Evolutionary conservation across 768 basidiomycete species (phyloP).

Genomic region (Tylopilus balloui): DNA sequence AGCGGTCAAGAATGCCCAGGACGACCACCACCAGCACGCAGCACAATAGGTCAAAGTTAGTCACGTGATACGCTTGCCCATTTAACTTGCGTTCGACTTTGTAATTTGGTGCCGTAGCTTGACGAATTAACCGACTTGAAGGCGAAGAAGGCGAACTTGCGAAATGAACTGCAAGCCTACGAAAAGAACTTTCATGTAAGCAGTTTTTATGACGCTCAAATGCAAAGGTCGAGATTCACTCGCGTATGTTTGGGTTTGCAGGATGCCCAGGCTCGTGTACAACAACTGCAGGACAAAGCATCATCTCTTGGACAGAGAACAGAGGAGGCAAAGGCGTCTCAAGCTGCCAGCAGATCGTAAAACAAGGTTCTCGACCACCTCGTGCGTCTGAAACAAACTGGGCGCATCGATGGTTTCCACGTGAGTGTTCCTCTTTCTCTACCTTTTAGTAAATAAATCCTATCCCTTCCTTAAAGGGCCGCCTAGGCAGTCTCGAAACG

Average conservation of each 20-base stretch:
- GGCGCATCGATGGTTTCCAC: slow-evolving; percentile 89
- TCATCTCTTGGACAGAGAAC: slow-evolving; percentile 65
- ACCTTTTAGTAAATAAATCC: background rate
- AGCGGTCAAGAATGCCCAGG: slow-evolving; percentile 46
- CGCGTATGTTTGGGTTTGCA: slow-evolving; percentile 10
- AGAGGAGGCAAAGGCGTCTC: slow-evolving; percentile 84
- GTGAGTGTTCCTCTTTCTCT: slow-evolving; percentile 43
- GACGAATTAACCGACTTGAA: slow-evolving; percentile 19
- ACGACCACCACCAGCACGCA: slow-evolving; percentile 40
- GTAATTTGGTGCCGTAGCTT: slow-evolving; percentile 10
- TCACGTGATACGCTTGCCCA: background rate
- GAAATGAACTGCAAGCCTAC: slow-evolving; percentile 43
- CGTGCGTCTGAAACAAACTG: slow-evolving; percentile 69
- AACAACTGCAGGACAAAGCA: slow-evolving; percentile 52
- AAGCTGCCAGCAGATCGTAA: slow-evolving; percentile 79
- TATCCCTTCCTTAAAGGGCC: slow-evolving; percentile 53
- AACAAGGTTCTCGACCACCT: slow-evolving; percentile 82
- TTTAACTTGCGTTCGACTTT: background rate
- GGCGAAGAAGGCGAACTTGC: slow-evolving; percentile 17
- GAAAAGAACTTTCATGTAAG: slow-evolving; percentile 52
- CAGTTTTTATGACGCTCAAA: background rate
- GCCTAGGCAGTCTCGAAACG: slow-evolving; percentile 87
- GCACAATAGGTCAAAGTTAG: slow-evolving; percentile 59
- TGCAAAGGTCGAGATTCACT: background rate
- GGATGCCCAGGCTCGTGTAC: slow-evolving; percentile 37